phyloP scores from a whole-genome alignment of 2,329 filamentous ascomycete genomes.

The Niveomyces coronatus region DNA sequence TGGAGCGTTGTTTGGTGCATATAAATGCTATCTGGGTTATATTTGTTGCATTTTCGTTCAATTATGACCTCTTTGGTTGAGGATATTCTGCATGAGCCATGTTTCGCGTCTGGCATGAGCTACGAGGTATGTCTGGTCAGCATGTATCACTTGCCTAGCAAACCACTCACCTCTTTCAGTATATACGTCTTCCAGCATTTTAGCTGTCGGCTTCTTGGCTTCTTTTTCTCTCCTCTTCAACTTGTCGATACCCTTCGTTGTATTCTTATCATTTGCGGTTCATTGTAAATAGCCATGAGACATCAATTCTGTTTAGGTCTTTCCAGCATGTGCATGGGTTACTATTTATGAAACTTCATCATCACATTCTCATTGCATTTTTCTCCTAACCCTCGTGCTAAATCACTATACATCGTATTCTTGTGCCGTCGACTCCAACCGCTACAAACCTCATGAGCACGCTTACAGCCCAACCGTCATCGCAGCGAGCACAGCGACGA shows the following conservation, averaged over 20 bases:
- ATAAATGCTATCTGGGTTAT: not conserved
- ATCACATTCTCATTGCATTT: too few species aligned
- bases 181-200: too few species aligned
- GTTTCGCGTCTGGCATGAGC: constrained; percentile 3
- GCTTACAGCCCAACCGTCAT: constrained; percentile 1
- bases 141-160: too few species aligned
- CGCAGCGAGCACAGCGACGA: constrained; percentile 1
- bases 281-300: not conserved
- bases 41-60: not conserved
- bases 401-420: not conserved
- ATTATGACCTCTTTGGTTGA: not conserved
- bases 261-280: constrained; percentile 2
- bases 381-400: not conserved
- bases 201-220: too few species aligned
- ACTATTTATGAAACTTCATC: too few species aligned
- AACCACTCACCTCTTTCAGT: not conserved
- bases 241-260: constrained; percentile 8
- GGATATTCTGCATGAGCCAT: constrained; percentile 4
- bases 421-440: too few species aligned
- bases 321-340: too few species aligned
- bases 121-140: constrained; percentile 2
- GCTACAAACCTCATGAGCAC: not conserved
- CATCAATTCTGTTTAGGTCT: too few species aligned
- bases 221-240: not conserved
- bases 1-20: not conserved